Percentiles rank a stretch among this genome's conserved stretches.
These are phyloP conservation scores for Colletotrichum sp. DNA, from an alignment of 2,329 filamentous ascomycete genomes.

Conservation along the genomic window DNA sequence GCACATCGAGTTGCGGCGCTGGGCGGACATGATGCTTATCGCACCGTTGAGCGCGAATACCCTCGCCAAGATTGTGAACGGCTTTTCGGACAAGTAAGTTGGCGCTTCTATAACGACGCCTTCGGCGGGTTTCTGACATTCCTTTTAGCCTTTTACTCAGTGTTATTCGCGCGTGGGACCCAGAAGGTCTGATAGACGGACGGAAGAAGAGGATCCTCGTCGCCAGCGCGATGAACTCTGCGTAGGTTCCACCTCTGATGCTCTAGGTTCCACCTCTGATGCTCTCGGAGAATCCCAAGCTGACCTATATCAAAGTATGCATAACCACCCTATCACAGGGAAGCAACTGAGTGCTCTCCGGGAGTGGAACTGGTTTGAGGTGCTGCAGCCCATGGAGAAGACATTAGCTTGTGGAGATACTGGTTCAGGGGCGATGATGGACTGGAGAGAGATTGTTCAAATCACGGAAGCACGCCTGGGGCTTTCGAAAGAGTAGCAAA, in stretches of 20 bases:
- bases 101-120: rapidly evolving
- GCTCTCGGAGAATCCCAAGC: neutral
- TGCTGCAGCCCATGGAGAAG: slow-evolving; percentile 77
- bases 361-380: slow-evolving; percentile 79
- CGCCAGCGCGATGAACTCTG: slow-evolving; percentile 85
- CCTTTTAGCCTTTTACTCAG: slow-evolving; percentile 34
- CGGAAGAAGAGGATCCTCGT: slow-evolving; percentile 73
- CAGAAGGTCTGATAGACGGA: slow-evolving; percentile 62
- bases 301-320: slow-evolving; percentile 61
- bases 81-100: slow-evolving; percentile 70
- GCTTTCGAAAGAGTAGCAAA: neutral
- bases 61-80: slow-evolving; percentile 81
- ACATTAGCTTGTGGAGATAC: slow-evolving; percentile 83
- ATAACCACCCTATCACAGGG: slow-evolving; percentile 80
- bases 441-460: slow-evolving; percentile 76
- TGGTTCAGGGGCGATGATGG: slow-evolving; percentile 81
- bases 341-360: slow-evolving; percentile 73
- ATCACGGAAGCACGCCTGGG: slow-evolving; percentile 61
- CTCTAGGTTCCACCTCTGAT: neutral
- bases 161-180: slow-evolving; percentile 89
- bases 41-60: slow-evolving; percentile 85
- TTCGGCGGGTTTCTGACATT: neutral
- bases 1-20: slow-evolving; percentile 84
- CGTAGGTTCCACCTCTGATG: slow-evolving; percentile 26
- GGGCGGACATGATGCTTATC: slow-evolving; percentile 82